Evolutionary conservation across 75 land plant species (phyloP).

Genomic region (Pinus taeda): DNA sequence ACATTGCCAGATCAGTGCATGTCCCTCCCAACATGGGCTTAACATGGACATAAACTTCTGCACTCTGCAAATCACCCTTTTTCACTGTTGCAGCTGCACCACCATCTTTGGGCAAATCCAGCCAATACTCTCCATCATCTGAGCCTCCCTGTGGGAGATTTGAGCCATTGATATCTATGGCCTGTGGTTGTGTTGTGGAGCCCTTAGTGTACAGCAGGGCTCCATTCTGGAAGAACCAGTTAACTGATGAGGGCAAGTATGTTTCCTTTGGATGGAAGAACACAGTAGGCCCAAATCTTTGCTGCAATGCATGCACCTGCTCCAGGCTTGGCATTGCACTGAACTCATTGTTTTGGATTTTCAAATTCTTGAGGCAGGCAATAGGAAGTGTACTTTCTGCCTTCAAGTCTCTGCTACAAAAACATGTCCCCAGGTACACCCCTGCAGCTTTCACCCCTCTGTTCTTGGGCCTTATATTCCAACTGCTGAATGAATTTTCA

Average conservation of each 20-base stretch:
- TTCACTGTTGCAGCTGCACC: slow-evolving; percentile 19
- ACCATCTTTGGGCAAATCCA: slow-evolving; percentile 31
- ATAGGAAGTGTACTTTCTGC: slow-evolving; percentile 11
- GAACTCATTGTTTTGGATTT: background rate
- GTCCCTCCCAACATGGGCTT: slow-evolving; percentile 40
- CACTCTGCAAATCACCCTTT: slow-evolving; percentile 20
- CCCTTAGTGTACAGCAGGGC: slow-evolving; percentile 21
- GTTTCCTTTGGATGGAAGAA: slow-evolving; percentile 37
- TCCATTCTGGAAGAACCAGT: slow-evolving; percentile 32
- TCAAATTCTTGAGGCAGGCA: slow-evolving; percentile 21
- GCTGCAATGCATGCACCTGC: slow-evolving; percentile 15
- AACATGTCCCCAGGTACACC: slow-evolving; percentile 24
- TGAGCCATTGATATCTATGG: slow-evolving; percentile 20
- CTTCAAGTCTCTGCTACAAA: background rate
- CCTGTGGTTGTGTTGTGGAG: background rate
- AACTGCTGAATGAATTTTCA: slow-evolving; percentile 14
- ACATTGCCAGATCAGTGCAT: slow-evolving; percentile 27
- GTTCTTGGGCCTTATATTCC: slow-evolving; percentile 15
- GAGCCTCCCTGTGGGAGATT: slow-evolving; percentile 37
- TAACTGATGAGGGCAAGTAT: slow-evolving; percentile 29
- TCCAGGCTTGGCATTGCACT: slow-evolving; percentile 26
- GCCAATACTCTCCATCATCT: slow-evolving; percentile 30
- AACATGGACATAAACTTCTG: slow-evolving; percentile 27
- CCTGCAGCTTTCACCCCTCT: slow-evolving; percentile 16
- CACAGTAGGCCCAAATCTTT: slow-evolving; percentile 25